Base-by-base conservation (phyloP, 148 eudicot genomes). In the Beta vulgaris region DNA sequence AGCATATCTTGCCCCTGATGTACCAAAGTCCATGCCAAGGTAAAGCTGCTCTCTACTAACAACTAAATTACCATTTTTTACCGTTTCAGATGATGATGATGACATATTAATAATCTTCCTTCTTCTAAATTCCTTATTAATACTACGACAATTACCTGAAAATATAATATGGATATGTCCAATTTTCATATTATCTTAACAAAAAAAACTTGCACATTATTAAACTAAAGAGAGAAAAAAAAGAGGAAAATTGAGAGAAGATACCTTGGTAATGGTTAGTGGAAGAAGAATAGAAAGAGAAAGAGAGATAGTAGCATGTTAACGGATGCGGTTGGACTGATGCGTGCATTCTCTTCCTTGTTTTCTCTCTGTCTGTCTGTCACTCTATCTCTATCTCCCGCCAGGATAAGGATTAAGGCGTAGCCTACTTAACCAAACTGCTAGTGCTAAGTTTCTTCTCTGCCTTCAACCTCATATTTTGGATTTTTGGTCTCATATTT, bases 21-120 rank as follows among this genome's bases (percentile, higher is more conserved):
- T 92, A 65, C 99, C 99, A 74, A 96, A 96, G 55, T 96, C 99
- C 91, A 96, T 77, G 39, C 99, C 99, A 36, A 96, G 92, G 79
- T 89, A 96, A 54, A 96, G 86, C 73, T 73, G 58, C 39, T 79
- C 84, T 21, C 74, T 76, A 19, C 68, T 74, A 14, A 29, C 73
- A 53, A 63, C 63, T 57, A 68, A 26, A 74, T 63, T 78, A 44
- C 25, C 75, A 40, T 31, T 60, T 61, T 18, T 35, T 23, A 66
- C 65, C 11, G 58, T 49, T 44, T 55, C 68, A 53, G 14, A 7
- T 46, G 72, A 54, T 48, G 67, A 44, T 48, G 28, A 35, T 68
- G 49, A 5, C 69, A 10, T 7, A 1, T 63, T 10, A 46, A 13
- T 43, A 64, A 35, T 18, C 65, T 71, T 76, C 46, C 51, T 65